Percentiles rank a stretch among this genome's conserved stretches.
phyloP scores from a whole-genome alignment of 306 rosid genomes.

The Lablab purpureus region DNA sequence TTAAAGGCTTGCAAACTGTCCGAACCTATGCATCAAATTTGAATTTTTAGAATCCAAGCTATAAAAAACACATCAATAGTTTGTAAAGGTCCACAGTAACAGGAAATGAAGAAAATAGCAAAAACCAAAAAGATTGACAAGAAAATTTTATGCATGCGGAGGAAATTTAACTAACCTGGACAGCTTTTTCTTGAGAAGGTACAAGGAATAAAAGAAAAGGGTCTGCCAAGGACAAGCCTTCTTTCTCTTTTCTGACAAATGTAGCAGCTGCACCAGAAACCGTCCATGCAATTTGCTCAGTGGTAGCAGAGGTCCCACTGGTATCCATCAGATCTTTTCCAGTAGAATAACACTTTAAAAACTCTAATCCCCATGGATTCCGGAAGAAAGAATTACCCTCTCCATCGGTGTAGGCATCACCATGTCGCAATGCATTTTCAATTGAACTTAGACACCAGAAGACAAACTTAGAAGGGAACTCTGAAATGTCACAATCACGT shows the following conservation, averaged over 20 bases:
- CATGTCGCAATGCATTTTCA: constrained; percentile 68
- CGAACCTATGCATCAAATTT: constrained; percentile 64
- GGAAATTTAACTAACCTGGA: constrained; percentile 58
- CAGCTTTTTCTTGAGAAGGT: constrained; percentile 81
- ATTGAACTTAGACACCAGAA: constrained; percentile 80
- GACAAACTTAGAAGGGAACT: constrained; percentile 79
- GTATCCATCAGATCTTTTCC: constrained; percentile 83
- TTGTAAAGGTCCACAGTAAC: constrained; percentile 4
- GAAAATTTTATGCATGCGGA: constrained; percentile 25
- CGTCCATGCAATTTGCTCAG: constrained; percentile 90
- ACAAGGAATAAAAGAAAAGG: constrained; percentile 92
- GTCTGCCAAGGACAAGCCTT: constrained; percentile 63
- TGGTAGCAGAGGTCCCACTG: constrained; percentile 65
- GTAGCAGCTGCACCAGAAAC: constrained; percentile 82
- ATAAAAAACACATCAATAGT: constrained; percentile 24
- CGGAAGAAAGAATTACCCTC: constrained; percentile 71
- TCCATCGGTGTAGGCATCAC: constrained; percentile 56
- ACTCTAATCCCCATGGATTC: constrained; percentile 87
- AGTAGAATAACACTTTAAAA: constrained; percentile 73
- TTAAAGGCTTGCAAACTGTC: constrained; percentile 85
- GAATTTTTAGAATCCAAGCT: constrained; percentile 27
- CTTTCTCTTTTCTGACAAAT: constrained; percentile 80
- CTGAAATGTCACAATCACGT: constrained; percentile 48
- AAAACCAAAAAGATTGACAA: background rate
- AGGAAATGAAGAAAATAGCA: background rate